A percentile compares a stretch with the other conserved stretches of the same genome.
Conservation (phyloP, 768 basidiomycete species). For the Kondoa subrosea region DNA sequence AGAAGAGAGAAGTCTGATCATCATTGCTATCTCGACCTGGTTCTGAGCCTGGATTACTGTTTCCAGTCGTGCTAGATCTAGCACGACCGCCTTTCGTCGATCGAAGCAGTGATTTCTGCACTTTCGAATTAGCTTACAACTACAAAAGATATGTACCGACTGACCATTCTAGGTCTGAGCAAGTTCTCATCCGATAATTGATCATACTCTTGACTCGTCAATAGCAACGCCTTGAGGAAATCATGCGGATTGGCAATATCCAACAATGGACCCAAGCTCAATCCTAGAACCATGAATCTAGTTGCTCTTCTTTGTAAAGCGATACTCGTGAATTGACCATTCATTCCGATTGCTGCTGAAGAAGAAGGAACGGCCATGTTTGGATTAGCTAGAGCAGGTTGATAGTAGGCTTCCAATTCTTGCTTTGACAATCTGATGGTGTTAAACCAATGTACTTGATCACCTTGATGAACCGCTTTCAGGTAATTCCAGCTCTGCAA, state of each 20-base stretch:
- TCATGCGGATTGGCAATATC: slow-evolving; percentile 68
- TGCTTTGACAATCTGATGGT: slow-evolving; percentile 13
- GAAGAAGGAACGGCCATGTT: slow-evolving; percentile 1
- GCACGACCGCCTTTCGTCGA: not conserved
- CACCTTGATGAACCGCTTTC: slow-evolving; percentile 15
- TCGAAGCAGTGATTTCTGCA: slow-evolving; percentile 10
- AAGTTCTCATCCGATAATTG: slow-evolving; percentile 25
- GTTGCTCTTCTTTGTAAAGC: slow-evolving; percentile 39
- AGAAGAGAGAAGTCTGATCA: slow-evolving; percentile 22
- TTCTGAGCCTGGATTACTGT: not conserved
- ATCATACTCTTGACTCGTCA: slow-evolving; percentile 24
- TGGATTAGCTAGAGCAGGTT: slow-evolving; percentile 8
- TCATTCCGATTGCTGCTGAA: not conserved
- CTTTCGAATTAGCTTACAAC: not conserved
- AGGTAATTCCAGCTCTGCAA: slow-evolving; percentile 14
- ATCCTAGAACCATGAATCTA: slow-evolving; percentile 66
- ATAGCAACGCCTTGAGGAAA: slow-evolving; percentile 52
- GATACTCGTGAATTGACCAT: not conserved
- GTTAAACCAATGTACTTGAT: slow-evolving; percentile 18
- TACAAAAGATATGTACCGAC: not conserved
- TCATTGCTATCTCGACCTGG: slow-evolving; percentile 9
- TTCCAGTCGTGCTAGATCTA: not conserved
- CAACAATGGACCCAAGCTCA: slow-evolving; percentile 65
- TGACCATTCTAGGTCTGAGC: slow-evolving; percentile 11
- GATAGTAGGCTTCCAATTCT: slow-evolving; percentile 14